Evolutionary conservation across 208 protist species (phyloP).

Genomic region (Jaenimonas drosophilae): DNA sequence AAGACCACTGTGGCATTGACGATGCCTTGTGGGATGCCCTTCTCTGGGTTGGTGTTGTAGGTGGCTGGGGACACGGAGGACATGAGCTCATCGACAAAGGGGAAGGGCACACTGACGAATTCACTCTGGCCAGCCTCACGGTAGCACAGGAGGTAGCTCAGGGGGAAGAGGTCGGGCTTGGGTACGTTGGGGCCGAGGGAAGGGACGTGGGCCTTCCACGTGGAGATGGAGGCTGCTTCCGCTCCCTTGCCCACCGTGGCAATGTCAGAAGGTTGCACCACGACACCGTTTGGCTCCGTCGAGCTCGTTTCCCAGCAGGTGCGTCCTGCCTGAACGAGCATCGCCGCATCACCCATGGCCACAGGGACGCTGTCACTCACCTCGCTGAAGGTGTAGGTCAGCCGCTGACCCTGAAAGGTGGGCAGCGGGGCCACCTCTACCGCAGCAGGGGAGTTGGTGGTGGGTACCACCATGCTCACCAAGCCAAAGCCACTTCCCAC

Average conservation of each 20-base stretch:
- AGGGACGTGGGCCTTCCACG: constrained; percentile 63
- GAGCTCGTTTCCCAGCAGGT: constrained; percentile 63
- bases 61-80: constrained; percentile 31
- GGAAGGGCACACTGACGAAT: constrained; percentile 63
- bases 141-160: constrained; percentile 71
- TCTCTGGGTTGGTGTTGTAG: constrained; percentile 39
- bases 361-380: constrained; percentile 20
- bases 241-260: constrained; percentile 5
- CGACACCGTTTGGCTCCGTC: constrained; percentile 14
- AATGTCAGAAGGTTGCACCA: constrained; percentile 20
- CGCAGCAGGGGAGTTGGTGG: constrained; percentile 28
- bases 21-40: constrained; percentile 48
- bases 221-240: constrained; percentile 7
- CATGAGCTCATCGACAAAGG: constrained; percentile 7
- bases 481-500: constrained; percentile 64
- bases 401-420: constrained; percentile 70
- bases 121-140: constrained; percentile 56
- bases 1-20: constrained; percentile 46
- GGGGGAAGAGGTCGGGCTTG: constrained; percentile 35
- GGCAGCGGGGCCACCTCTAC: constrained; percentile 20
- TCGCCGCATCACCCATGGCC: constrained; percentile 29
- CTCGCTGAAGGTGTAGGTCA: constrained; percentile 37
- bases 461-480: constrained; percentile 35
- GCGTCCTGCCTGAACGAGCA: constrained; percentile 51
- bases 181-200: constrained; percentile 67